Evolutionary conservation across 768 basidiomycete species (phyloP).

Genomic region (Lactifluus subvellereus): DNA sequence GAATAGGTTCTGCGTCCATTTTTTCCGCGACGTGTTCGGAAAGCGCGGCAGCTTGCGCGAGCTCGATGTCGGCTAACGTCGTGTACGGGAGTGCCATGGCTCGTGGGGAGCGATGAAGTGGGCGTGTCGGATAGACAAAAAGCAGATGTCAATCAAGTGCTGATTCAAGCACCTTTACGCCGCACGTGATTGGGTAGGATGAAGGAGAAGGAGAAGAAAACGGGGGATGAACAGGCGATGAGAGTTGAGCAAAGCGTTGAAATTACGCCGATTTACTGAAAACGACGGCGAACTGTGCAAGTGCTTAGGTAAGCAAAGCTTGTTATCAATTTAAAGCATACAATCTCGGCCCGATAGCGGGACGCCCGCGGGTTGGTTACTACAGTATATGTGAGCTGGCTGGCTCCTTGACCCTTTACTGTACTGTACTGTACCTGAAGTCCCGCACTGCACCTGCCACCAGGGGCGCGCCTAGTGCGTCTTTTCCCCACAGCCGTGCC

Average conservation of each 20-base stretch:
- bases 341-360: too few relatives aligned
- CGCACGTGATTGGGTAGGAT: background rate
- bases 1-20: background rate
- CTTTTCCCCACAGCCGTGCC: too few relatives aligned
- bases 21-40: background rate
- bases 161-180: background rate
- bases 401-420: too few relatives aligned
- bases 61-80: background rate
- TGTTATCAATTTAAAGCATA: slow-evolving; percentile 1
- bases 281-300: background rate
- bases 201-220: background rate
- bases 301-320: slow-evolving; percentile 11
- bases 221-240: slow-evolving; percentile 6
- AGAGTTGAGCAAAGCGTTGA: slow-evolving; percentile 4
- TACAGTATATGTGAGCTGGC: too few relatives aligned
- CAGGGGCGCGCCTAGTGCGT: too few relatives aligned
- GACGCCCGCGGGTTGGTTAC: too few relatives aligned
- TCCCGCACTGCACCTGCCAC: background rate
- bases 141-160: background rate
- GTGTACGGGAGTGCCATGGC: slow-evolving; percentile 7
- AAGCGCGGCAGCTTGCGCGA: background rate
- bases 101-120: background rate
- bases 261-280: slow-evolving; percentile 8
- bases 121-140: background rate
- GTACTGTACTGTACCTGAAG: too few relatives aligned